These are phyloP conservation scores for Glycyrrhiza uralensis DNA, from an alignment of 306 rosid genomes.

Conservation along the genomic window DNA sequence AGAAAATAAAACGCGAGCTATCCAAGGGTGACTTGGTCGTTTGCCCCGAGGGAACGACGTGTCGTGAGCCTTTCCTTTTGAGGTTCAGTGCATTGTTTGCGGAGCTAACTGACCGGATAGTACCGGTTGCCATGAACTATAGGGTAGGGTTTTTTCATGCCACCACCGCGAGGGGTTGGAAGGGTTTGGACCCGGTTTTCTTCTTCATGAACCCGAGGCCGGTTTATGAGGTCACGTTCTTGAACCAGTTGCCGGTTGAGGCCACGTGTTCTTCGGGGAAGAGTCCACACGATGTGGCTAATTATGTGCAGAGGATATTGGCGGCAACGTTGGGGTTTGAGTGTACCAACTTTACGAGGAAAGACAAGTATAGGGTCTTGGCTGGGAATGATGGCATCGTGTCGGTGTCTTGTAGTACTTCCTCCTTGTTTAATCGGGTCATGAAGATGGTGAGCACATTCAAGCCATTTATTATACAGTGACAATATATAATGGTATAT, in stretches of 20 bases:
- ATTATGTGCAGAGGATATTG: slow-evolving; percentile 83
- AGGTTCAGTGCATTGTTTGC: slow-evolving; percentile 83
- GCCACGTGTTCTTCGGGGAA: slow-evolving; percentile 88
- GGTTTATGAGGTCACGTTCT: slow-evolving; percentile 80
- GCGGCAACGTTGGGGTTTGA: slow-evolving; percentile 87
- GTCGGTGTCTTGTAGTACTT: slow-evolving; percentile 48
- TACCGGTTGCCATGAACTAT: slow-evolving; percentile 94
- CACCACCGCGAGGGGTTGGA: slow-evolving; percentile 91
- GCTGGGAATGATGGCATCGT: slow-evolving; percentile 96
- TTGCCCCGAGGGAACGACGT: slow-evolving; percentile 96
- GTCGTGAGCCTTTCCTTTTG: slow-evolving; percentile 89
- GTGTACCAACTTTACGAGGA: slow-evolving; percentile 84
- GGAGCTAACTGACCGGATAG: slow-evolving; percentile 80
- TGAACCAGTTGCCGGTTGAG: slow-evolving; percentile 80
- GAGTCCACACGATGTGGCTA: slow-evolving; percentile 89
- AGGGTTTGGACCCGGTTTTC: slow-evolving; percentile 77
- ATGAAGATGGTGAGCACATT: slow-evolving; percentile 44
- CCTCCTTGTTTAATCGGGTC: slow-evolving; percentile 41
- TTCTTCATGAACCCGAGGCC: slow-evolving; percentile 98
- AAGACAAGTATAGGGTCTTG: slow-evolving; percentile 78
- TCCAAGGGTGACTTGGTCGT: slow-evolving; percentile 73
- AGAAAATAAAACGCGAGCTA: slow-evolving; percentile 53
- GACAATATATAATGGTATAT: background rate
- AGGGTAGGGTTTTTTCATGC: slow-evolving; percentile 94
- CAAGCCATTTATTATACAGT: slow-evolving; percentile 50